Evolutionary conservation across 345 rosid genomes (phyloP), one percentile per base, ranked within the genome.

Genomic region (Eucalyptus polyanthemos): DNA sequence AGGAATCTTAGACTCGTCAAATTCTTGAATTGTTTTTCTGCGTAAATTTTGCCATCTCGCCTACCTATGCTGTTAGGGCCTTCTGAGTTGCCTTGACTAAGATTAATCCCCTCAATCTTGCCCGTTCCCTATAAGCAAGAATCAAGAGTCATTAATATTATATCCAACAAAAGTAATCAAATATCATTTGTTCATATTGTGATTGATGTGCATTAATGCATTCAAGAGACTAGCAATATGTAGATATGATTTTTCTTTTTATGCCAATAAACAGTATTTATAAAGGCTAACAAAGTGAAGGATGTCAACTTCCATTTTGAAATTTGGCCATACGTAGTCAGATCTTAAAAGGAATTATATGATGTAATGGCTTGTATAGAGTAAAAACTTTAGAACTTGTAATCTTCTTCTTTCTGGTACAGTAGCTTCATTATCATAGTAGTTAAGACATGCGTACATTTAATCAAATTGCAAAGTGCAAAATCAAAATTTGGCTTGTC

Each of bases 71-170:
- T n/a, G n/a, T n/a, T n/a, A n/a, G n/a, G n/a, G n/a, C n/a, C n/a
- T n/a, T 42, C 8, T 42, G 44, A 6, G 44, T 2, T 45, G 50
- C 50, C 0, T 50, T 14, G 0, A 50, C 17, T 14, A 0, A 56
- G 13, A 56, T 4, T 0, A 56, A 56, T 56, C 1, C 1, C 29
- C 29, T 22, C 62, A 24, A 56, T 56, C 29, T 56, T 56, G 11
- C 0, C 29, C 1, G 62, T 56, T 24, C 62, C 62, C 62, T 56
- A 2, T 5, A 56, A 56, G 13, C 13, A 56, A 56, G 11, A 56
- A 56, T 24, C 62, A 56, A 56, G 0, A 0, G 1, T 56, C 3
- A 56, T 56, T 56, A 56, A 1, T 56, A 24, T 11, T 56, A 56
- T 2, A 56, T 56, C 29, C 62, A 22, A 56, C 62, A 24, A 56